These are phyloP conservation scores for Rehmannia glutinosa DNA, from an alignment of 257 asterid species.

Conservation along the genomic window DNA sequence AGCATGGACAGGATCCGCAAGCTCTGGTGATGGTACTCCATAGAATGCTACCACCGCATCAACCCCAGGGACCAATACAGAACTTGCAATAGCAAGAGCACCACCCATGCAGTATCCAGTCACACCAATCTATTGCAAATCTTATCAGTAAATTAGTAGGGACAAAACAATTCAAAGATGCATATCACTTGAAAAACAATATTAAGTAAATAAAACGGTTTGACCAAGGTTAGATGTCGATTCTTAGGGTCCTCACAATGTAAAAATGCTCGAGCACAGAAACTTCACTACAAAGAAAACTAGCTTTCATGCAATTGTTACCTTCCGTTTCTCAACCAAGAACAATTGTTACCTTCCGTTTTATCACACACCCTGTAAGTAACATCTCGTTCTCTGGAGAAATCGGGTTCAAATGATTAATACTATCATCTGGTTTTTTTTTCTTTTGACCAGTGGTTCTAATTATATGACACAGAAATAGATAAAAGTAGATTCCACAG, in stretches of 20 bases:
- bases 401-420: neutral
- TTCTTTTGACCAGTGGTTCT: neutral
- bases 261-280: neutral
- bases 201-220: neutral
- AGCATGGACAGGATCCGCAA: slow-evolving; percentile 76
- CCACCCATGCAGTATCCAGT: slow-evolving; percentile 99
- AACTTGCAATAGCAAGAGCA: slow-evolving; percentile 93
- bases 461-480: neutral
- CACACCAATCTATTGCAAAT: slow-evolving; percentile 67
- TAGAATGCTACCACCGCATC: slow-evolving; percentile 91
- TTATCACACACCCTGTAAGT: neutral
- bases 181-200: neutral
- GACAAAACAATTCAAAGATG: neutral
- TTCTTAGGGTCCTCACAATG: neutral
- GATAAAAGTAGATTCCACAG: neutral
- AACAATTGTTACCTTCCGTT: neutral
- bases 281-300: neutral
- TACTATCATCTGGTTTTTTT: neutral
- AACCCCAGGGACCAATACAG: slow-evolving; percentile 74
- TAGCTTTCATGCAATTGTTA: neutral
- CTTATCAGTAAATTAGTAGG: neutral
- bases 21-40: slow-evolving; percentile 88
- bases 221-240: neutral
- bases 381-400: neutral
- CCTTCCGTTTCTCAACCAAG: neutral